Evolutionary conservation across 1,139 yeast genomes (phyloP).

Genomic region (Geotrichum restrictum): DNA sequence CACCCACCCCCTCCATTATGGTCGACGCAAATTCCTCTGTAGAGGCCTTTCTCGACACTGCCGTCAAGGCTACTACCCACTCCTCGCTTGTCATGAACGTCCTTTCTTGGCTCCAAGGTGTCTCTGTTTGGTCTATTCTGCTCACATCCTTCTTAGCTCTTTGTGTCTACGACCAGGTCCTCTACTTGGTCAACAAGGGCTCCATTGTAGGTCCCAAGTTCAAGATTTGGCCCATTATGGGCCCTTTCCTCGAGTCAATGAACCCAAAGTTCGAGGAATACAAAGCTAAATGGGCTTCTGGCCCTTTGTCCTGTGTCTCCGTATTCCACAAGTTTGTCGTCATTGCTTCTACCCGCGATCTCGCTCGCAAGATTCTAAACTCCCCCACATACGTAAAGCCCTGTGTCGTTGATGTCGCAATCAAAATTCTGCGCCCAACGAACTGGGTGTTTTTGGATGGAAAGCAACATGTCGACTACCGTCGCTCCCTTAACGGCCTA

Average conservation of each 20-base stretch:
- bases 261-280: conserved; percentile 96
- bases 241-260: conserved; percentile 92
- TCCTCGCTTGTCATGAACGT: conserved; percentile 15
- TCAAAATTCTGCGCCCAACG: conserved; percentile 84
- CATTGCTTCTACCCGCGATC: conserved; percentile 84
- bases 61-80: neutral
- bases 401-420: conserved; percentile 95
- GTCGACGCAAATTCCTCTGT: conserved; percentile 12
- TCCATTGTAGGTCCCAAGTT: conserved; percentile 81
- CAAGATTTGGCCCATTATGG: conserved; percentile 91
- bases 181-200: conserved; percentile 76
- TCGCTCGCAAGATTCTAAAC: conserved; percentile 81
- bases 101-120: conserved; percentile 14
- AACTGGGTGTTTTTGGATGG: conserved; percentile 98
- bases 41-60: conserved; percentile 1
- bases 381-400: conserved; percentile 90
- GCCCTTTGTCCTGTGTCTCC: conserved; percentile 91
- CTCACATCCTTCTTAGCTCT: conserved; percentile 50
- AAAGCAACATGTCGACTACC: conserved; percentile 87
- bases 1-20: conserved; percentile 6
- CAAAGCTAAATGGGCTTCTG: conserved; percentile 88
- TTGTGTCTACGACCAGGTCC: conserved; percentile 73
- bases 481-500: conserved; percentile 83
- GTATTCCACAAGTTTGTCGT: conserved; percentile 97
- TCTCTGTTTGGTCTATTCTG: conserved; percentile 45